Evolutionary conservation across 116 monocot genomes (phyloP).

Genomic region (Phalaenopsis hybrid): DNA sequence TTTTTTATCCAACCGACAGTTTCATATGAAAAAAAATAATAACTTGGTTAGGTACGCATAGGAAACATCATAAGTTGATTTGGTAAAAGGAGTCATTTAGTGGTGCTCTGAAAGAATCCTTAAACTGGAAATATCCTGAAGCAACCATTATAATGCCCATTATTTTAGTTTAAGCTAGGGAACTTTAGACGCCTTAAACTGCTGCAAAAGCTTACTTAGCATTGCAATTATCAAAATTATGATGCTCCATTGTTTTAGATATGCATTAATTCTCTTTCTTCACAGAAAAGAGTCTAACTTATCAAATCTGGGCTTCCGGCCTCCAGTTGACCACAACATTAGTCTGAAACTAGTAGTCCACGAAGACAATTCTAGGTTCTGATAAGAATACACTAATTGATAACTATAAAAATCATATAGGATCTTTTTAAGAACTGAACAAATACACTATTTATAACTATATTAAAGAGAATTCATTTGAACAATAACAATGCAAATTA

Average conservation of each 20-base stretch:
- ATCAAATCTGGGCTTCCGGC: not conserved
- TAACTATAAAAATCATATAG: not conserved
- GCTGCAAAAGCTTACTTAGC: not conserved
- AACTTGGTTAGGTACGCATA: not conserved
- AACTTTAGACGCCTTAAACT: not conserved
- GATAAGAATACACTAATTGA: not conserved
- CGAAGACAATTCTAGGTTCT: not conserved
- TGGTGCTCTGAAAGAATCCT: not conserved
- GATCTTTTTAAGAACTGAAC: not conserved
- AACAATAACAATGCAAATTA: not conserved
- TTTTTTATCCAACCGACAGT: not conserved
- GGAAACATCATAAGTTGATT: not conserved
- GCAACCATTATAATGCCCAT: not conserved
- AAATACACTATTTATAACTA: not conserved
- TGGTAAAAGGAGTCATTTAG: not conserved
- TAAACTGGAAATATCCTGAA: not conserved
- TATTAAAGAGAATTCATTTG: not conserved
- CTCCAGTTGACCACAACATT: not conserved
- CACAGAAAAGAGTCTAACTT: not conserved
- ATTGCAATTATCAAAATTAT: not conserved
- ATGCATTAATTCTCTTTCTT: not conserved
- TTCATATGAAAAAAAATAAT: not conserved
- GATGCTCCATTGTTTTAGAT: not conserved
- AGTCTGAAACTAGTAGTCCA: not conserved
- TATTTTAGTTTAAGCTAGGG: not conserved